Evolutionary conservation across 2,329 filamentous ascomycete genomes (phyloP).

Genomic region (Coniochaeta prunicola): DNA sequence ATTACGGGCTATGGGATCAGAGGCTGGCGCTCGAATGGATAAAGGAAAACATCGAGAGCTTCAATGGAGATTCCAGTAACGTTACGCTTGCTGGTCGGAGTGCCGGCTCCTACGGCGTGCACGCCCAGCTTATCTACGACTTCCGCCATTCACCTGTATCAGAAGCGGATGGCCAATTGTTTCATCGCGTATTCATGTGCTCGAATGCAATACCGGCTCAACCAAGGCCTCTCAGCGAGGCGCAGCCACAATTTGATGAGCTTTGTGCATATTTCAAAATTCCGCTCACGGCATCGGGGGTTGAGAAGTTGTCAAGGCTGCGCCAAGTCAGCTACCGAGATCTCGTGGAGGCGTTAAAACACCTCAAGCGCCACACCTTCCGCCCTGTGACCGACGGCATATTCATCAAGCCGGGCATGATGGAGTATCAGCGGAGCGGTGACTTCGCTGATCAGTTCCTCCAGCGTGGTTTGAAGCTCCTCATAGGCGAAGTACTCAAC

Average conservation of each 20-base stretch:
- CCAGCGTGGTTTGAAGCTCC: slow-evolving; percentile 22
- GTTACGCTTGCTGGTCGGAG: slow-evolving; percentile 36
- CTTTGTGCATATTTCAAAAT: neutral
- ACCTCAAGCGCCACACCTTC: slow-evolving; percentile 36
- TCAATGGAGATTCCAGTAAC: slow-evolving; percentile 36
- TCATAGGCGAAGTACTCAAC: slow-evolving; percentile 35
- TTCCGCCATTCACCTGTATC: slow-evolving; percentile 11
- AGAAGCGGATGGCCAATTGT: slow-evolving; percentile 12
- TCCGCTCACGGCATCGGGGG: neutral
- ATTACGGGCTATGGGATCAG: slow-evolving; percentile 36
- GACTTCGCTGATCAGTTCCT: slow-evolving; percentile 29
- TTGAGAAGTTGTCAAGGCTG: neutral
- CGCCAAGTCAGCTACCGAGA: slow-evolving; percentile 17
- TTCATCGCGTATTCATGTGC: slow-evolving; percentile 31
- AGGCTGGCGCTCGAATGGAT: slow-evolving; percentile 43
- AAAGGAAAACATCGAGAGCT: slow-evolving; percentile 34
- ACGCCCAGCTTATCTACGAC: slow-evolving; percentile 31
- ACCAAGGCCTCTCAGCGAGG: slow-evolving; percentile 28
- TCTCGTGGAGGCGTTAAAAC: slow-evolving; percentile 24
- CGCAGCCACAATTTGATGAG: slow-evolving; percentile 34
- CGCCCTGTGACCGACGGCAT: slow-evolving; percentile 33
- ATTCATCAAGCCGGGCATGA: slow-evolving; percentile 30
- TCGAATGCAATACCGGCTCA: slow-evolving; percentile 39
- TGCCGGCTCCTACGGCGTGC: slow-evolving; percentile 34
- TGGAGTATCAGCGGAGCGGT: slow-evolving; percentile 27